Conservation (phyloP, 352 stramenopile species). For the Peronospora destructor region DNA sequence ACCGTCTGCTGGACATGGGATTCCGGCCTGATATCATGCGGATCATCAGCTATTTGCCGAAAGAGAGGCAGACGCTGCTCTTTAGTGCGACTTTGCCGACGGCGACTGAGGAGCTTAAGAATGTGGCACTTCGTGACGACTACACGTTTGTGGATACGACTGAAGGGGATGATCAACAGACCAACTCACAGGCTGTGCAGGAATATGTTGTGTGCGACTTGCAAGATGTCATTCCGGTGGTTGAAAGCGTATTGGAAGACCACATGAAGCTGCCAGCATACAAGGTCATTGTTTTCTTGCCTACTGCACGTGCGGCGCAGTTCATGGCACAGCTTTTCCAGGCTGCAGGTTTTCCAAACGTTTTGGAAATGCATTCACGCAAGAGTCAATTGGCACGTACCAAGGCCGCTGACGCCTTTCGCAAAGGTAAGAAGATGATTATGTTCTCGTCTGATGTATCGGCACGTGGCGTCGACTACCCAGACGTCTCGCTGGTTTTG, state of each 20-base stretch:
- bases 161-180: constrained; percentile 80
- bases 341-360: constrained; percentile 48
- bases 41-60: constrained; percentile 64
- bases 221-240: constrained; percentile 58
- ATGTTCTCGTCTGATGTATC: constrained; percentile 94
- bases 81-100: constrained; percentile 93
- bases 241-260: constrained; percentile 66
- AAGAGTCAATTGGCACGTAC: constrained; percentile 90
- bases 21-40: constrained; percentile 90
- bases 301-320: constrained; percentile 79
- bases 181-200: constrained; percentile 86
- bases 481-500: constrained; percentile 87
- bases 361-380: constrained; percentile 94
- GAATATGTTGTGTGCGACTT: constrained; percentile 69
- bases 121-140: constrained; percentile 72
- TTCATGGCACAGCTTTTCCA: constrained; percentile 90
- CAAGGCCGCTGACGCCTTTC: constrained; percentile 87
- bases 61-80: constrained; percentile 89
- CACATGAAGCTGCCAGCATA: constrained; percentile 75
- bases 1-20: constrained; percentile 95
- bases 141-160: constrained; percentile 92
- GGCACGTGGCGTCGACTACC: constrained; percentile 94
- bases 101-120: constrained; percentile 84
- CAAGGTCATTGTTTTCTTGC: constrained; percentile 96
- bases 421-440: constrained; percentile 73